These are phyloP conservation scores for Calonectria pseudoreteaudii DNA, from an alignment of 2,329 filamentous ascomycete genomes.

Conservation along the genomic window DNA sequence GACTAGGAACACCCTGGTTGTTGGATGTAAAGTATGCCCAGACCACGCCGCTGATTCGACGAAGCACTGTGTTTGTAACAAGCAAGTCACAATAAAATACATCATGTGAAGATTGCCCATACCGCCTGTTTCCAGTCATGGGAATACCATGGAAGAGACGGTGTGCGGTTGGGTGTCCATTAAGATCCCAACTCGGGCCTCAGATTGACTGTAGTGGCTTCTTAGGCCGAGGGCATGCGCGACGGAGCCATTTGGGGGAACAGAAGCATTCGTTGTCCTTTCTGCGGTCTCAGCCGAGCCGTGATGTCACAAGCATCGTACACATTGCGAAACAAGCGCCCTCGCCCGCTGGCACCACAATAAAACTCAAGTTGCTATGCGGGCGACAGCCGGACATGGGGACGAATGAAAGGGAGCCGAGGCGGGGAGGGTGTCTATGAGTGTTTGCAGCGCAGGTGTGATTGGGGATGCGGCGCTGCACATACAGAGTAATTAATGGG, in stretches of 20 bases:
- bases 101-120: constrained; percentile 4
- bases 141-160: background rate
- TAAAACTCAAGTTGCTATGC: background rate
- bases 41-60: constrained; percentile 4
- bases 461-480: constrained; percentile 7
- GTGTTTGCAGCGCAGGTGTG: background rate
- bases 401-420: constrained; percentile 21
- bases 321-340: constrained; percentile 39
- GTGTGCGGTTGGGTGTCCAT: background rate
- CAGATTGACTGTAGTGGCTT: background rate
- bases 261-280: background rate
- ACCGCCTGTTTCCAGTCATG: background rate
- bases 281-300: constrained; percentile 17
- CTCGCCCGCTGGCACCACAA: constrained; percentile 24
- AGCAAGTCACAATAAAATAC: background rate
- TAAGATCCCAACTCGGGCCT: background rate
- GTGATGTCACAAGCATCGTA: constrained; percentile 15
- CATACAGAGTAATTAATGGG: constrained; percentile 6
- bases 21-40: background rate
- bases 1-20: constrained; percentile 13
- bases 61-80: constrained; percentile 2
- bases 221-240: background rate
- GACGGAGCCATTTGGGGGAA: background rate
- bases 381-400: background rate
- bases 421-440: constrained; percentile 27